phyloP scores from a whole-genome alignment of 1,139 yeast genomes.

The Candida tetrigidarum region DNA sequence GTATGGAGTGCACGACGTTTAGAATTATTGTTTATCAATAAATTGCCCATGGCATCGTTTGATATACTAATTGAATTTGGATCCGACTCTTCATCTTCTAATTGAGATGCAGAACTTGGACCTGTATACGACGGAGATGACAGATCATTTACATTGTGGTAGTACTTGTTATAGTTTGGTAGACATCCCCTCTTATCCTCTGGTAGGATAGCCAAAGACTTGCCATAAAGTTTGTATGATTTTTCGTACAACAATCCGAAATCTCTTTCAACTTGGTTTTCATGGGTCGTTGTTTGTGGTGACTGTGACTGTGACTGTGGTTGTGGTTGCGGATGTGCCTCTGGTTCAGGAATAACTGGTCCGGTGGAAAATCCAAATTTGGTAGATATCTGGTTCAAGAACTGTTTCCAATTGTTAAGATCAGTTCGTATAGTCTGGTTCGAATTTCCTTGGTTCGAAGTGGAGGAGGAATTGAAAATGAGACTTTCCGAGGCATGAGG shows the following conservation, averaged over 20 bases:
- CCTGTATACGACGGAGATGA: not conserved
- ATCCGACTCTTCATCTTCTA: constrained; percentile 34
- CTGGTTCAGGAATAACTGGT: constrained; percentile 23
- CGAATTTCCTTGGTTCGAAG: constrained; percentile 26
- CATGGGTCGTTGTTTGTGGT: constrained; percentile 12
- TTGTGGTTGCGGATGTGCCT: constrained; percentile 14
- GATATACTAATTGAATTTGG: constrained; percentile 42
- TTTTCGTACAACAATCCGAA: constrained; percentile 41
- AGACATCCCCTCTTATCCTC: constrained; percentile 45
- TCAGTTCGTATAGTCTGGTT: constrained; percentile 24
- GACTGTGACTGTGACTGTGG: constrained; percentile 14
- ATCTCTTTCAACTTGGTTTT: constrained; percentile 37
- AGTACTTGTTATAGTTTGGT: constrained; percentile 43
- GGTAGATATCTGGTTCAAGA: constrained; percentile 39
- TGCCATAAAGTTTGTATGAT: constrained; percentile 46
- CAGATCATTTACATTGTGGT: constrained; percentile 16
- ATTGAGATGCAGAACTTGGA: constrained; percentile 21
- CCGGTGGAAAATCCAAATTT: constrained; percentile 43
- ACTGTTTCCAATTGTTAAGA: constrained; percentile 41
- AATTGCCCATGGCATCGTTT: constrained; percentile 50
- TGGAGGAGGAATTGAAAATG: constrained; percentile 22
- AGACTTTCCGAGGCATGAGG: constrained; percentile 29
- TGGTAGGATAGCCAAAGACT: constrained; percentile 43
- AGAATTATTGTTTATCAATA: constrained; percentile 34
- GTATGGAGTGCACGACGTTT: constrained; percentile 14